Conservation (phyloP, 352 stramenopile species). For the Pythium utonaiense region DNA sequence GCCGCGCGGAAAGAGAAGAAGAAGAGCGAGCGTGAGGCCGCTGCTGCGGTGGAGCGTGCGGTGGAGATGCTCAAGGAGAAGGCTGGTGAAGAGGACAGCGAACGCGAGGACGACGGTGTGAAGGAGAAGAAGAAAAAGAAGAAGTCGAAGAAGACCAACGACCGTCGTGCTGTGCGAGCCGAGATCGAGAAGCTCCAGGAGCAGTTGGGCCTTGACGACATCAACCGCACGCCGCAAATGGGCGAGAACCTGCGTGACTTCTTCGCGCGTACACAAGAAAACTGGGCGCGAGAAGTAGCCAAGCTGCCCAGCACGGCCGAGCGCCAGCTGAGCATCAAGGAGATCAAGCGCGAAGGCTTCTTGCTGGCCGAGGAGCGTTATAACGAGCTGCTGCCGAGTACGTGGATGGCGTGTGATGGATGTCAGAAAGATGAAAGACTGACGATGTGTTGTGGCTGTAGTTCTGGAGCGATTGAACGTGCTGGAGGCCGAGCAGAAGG, state of each 20-base stretch:
- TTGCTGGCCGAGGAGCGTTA: slow-evolving; percentile 67
- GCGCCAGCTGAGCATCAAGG: slow-evolving; percentile 75
- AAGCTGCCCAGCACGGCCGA: slow-evolving; percentile 58
- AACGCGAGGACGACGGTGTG: slow-evolving; percentile 14
- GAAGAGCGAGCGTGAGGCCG: slow-evolving; percentile 19
- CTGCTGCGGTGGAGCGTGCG: slow-evolving; percentile 33
- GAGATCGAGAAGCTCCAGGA: slow-evolving; percentile 87
- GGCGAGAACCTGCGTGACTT: slow-evolving; percentile 85
- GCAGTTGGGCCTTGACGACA: slow-evolving; percentile 64
- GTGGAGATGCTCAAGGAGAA: slow-evolving; percentile 62
- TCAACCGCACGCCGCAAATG: slow-evolving; percentile 72
- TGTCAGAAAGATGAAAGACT: background rate
- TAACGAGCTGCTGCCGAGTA: slow-evolving; percentile 77
- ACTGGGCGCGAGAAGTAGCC: slow-evolving; percentile 64
- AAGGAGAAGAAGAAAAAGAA: slow-evolving; percentile 57
- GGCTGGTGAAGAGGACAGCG: slow-evolving; percentile 22
- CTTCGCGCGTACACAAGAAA: slow-evolving; percentile 76
- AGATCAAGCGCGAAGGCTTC: slow-evolving; percentile 86
- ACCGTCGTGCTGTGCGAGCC: slow-evolving; percentile 60
- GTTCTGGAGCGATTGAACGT: slow-evolving; percentile 77
- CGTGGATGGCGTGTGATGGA: background rate
- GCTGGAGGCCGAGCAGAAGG: slow-evolving; percentile 74
- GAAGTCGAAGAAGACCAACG: slow-evolving; percentile 58
- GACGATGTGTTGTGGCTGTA: slow-evolving; percentile 21
- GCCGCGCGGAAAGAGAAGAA: slow-evolving; percentile 20